phyloP scores from a whole-genome alignment of 805 yeast genomes.

The Metschnikowia bowlesiae region DNA sequence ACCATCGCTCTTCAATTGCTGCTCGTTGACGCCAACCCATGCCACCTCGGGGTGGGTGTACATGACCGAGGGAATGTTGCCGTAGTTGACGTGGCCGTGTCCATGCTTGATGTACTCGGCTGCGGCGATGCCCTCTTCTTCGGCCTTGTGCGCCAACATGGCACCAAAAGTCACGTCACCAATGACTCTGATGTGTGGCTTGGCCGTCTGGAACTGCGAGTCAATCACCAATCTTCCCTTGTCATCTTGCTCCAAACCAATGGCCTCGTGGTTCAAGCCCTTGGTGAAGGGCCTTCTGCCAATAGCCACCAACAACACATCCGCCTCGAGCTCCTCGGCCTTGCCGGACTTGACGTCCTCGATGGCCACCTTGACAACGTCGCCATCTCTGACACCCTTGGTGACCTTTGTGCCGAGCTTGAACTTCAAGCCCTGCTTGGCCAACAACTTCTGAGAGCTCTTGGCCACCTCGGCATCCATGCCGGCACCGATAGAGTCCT shows the following conservation, averaged over 20 bases:
- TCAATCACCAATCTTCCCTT: slow-evolving; percentile 93
- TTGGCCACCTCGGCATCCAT: slow-evolving; percentile 97
- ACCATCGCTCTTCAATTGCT: slow-evolving; percentile 90
- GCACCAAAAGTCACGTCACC: slow-evolving; percentile 99
- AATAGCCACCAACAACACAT: slow-evolving; percentile 91
- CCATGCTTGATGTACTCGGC: slow-evolving; percentile 91
- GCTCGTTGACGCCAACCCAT: slow-evolving; percentile 97
- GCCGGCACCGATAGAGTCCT: slow-evolving; percentile 90
- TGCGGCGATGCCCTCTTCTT: slow-evolving; percentile 99
- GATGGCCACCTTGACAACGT: slow-evolving; percentile 75
- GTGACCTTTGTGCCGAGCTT: slow-evolving; percentile 88
- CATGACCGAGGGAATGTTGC: slow-evolving; percentile 97
- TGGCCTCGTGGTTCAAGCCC: slow-evolving; percentile 81
- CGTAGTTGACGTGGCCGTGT: slow-evolving; percentile 97
- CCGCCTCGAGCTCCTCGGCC: slow-evolving; percentile 77
- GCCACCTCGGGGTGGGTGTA: slow-evolving; percentile 99
- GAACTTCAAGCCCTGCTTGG: slow-evolving; percentile 94
- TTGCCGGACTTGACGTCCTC: slow-evolving; percentile 87
- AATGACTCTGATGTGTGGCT: slow-evolving; percentile 90
- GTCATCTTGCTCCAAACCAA: slow-evolving; percentile 88
- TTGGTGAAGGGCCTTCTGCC: slow-evolving; percentile 97
- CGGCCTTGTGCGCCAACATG: slow-evolving; percentile 99
- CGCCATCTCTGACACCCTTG: slow-evolving; percentile 85
- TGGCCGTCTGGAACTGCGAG: slow-evolving; percentile 86
- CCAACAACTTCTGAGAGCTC: slow-evolving; percentile 79